phyloP scores from a whole-genome alignment of 345 rosid genomes.

The Linum usitatissimum region DNA sequence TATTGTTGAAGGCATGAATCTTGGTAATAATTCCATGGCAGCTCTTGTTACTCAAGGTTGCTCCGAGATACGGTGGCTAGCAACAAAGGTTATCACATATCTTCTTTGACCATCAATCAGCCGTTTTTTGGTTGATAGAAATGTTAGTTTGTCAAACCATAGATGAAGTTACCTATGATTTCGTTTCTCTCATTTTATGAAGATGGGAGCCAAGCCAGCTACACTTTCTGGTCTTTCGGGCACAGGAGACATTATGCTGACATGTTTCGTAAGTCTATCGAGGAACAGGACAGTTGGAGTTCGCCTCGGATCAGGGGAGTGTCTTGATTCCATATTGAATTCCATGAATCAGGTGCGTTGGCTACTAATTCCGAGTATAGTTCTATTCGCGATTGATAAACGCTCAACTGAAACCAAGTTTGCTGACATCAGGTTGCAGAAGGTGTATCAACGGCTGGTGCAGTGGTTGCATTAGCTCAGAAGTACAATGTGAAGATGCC shows the following conservation, averaged over 20 bases:
- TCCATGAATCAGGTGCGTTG: conserved; percentile 78
- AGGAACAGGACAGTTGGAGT: conserved; percentile 87
- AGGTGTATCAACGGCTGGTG: conserved; percentile 94
- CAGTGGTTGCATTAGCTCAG: conserved; percentile 88
- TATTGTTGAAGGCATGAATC: conserved; percentile 86
- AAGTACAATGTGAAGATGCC: conserved; percentile 90
- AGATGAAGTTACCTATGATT: background rate
- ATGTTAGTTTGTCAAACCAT: background rate
- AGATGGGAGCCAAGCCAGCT: conserved; percentile 94
- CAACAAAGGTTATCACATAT: conserved; percentile 77
- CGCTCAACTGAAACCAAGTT: background rate
- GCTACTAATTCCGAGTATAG: background rate
- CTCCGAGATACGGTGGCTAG: conserved; percentile 88
- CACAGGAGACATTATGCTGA: conserved; percentile 92
- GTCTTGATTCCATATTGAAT: conserved; percentile 58
- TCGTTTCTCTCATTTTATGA: conserved; percentile 9
- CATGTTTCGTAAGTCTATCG: conserved; percentile 89
- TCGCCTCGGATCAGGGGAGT: conserved; percentile 88
- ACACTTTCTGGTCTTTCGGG: conserved; percentile 89
- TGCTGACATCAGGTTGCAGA: conserved; percentile 58
- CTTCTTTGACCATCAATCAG: background rate
- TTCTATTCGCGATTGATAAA: background rate
- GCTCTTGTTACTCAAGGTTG: conserved; percentile 95
- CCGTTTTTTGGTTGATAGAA: too few species aligned
- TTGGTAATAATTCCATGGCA: conserved; percentile 96